Conservation (phyloP, 1,284 basidiomycete species). For the Rhodotorula glutinis region DNA sequence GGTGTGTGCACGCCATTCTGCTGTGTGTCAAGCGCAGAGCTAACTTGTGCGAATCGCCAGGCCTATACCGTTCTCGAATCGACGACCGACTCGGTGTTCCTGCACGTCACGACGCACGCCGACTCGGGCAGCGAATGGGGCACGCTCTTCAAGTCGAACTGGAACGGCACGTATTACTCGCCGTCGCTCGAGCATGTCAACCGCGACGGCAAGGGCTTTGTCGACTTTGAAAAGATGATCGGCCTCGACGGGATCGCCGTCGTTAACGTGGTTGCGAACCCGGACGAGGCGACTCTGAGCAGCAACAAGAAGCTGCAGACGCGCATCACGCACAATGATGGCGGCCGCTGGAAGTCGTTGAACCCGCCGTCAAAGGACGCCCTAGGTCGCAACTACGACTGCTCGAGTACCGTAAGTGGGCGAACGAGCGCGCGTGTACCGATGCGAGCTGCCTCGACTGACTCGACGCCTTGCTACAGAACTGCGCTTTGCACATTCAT, state of each 20-base stretch:
- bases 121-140: constrained; percentile 75
- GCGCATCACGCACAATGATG: constrained; percentile 94
- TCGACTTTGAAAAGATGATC: constrained; percentile 98
- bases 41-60: constrained; percentile 48
- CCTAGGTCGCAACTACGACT: constrained; percentile 69
- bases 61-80: constrained; percentile 95
- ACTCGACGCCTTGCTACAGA: constrained; percentile 53
- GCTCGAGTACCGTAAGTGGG: constrained; percentile 66
- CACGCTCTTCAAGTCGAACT: constrained; percentile 92
- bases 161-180: constrained; percentile 94
- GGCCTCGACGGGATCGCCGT: constrained; percentile 93
- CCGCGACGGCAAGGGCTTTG: constrained; percentile 77
- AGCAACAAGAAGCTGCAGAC: constrained; percentile 76
- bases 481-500: constrained; percentile 84
- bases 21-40: too few species aligned
- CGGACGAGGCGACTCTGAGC: constrained; percentile 68
- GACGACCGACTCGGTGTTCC: constrained; percentile 84
- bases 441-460: constrained; percentile 44
- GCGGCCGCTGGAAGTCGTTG: constrained; percentile 81
- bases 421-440: constrained; percentile 61
- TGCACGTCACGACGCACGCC: constrained; percentile 90
- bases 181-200: constrained; percentile 84
- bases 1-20: constrained; percentile 22
- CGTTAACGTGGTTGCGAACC: constrained; percentile 83
- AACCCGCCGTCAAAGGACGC: constrained; percentile 74